Evolutionary conservation across 2,329 filamentous ascomycete species (phyloP), one percentile per base, ranked within the genome.

Genomic region (Aurifilum marmelostoma): DNA sequence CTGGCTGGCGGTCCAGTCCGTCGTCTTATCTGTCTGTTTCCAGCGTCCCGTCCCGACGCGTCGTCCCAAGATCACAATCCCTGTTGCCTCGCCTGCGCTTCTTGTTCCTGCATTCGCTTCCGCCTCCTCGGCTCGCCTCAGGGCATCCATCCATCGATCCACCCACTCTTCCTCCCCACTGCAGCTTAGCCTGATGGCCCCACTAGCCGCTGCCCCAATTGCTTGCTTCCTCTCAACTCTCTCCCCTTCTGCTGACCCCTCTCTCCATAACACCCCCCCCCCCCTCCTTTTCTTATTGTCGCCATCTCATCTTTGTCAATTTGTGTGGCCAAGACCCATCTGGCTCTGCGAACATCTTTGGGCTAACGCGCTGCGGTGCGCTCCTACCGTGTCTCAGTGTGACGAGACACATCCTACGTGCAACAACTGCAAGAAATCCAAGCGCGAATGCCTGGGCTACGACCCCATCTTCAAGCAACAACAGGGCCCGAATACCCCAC

Each of bases 361-460:
- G 27, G 63, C 62, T 68, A 32, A 63, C 29, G 47, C 65, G 56
- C 59, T 63, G 21, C 27, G 61, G 58, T 62, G 16, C 43, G 43
- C 43, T n/a, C n/a, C n/a, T n/a, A n/a, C 8, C 43, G 29, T 52
- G 50, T 34, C 4, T 8, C 54, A 97, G 96, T 99, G 96, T 83
- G 96, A 98, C 87, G 96, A 99, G 85, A 90, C 89, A 71, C 94
- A 97, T 80, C 96, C 96, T 29, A 90, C 91, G 70, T 99, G 96
- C 84, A 90, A 93, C 82, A 93, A 96, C 77, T 96, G 92, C 82
- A 90, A 91, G 77, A 96, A 96, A 80, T 94, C 91, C 74, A 96
- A 95, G 81, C 92, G 92, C 76, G 92, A 95, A 75, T 96, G 92
- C 77, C 79, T 94, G 63, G 92, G 92, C 67, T 96, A 96, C 87